These are phyloP conservation scores for Geoglossum cookeanum DNA, from an alignment of 2,329 filamentous ascomycete genomes.

Conservation along the genomic window DNA sequence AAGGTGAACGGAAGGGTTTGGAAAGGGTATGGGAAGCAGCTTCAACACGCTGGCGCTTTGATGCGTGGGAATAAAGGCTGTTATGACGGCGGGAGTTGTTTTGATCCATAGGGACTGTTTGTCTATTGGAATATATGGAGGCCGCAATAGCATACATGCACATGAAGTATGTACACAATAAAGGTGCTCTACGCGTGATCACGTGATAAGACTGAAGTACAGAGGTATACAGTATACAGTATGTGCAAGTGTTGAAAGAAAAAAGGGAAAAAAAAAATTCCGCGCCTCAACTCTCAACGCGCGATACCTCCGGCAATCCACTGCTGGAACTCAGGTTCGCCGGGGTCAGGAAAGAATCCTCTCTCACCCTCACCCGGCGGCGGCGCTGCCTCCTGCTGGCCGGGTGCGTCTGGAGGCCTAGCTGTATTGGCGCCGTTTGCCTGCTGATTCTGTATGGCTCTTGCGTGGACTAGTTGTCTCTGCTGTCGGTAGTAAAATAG, in stretches of 20 bases:
- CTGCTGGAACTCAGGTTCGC: conserved; percentile 46
- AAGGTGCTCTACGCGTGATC: not conserved
- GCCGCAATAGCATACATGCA: not conserved
- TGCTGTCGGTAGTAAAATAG: conserved; percentile 68
- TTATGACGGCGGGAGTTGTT: not conserved
- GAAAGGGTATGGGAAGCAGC: conserved; percentile 37
- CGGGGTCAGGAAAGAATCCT: conserved; percentile 45
- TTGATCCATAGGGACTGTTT: not conserved
- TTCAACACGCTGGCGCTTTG: conserved; percentile 45
- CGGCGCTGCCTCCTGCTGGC: not conserved
- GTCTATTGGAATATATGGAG: not conserved
- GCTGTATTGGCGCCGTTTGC: conserved; percentile 6
- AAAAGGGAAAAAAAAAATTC: not conserved
- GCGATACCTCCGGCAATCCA: conserved; percentile 52
- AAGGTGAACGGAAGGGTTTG: conserved; percentile 55
- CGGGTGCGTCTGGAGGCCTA: conserved; percentile 12
- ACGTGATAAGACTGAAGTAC: not conserved
- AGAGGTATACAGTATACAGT: too few species aligned
- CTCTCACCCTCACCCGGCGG: conserved; percentile 19
- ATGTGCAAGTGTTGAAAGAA: not conserved
- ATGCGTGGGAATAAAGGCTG: conserved; percentile 29
- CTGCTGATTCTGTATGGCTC: conserved; percentile 8
- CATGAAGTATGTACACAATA: not conserved
- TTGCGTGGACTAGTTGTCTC: conserved; percentile 31
- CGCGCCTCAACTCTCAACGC: conserved; percentile 22